Base-by-base conservation (phyloP, 345 rosid species). In the Zanthoxylum bungeanum region DNA sequence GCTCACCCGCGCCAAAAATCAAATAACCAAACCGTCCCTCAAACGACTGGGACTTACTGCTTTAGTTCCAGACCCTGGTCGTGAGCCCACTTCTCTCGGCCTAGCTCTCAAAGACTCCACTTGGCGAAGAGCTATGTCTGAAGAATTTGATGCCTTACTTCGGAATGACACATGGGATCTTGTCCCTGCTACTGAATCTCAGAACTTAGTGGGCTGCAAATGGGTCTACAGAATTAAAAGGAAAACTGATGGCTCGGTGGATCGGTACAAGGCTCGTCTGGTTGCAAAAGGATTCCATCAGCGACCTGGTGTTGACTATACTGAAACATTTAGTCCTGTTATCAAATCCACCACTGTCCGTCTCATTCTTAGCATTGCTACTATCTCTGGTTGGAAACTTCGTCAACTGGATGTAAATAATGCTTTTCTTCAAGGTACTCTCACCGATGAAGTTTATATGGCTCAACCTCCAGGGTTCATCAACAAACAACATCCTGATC, bases 241-340 rank as follows among this genome's bases (percentile, higher is more conserved):
- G 5, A 25, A 60, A 55, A 42, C 69, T 63, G 1, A 72, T 51
- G 21, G 76, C 42, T 9, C 70, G 72, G 51, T 72, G 72, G 73
- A 44, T 33, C 47, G 62, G 76, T 37, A 60, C 64, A 59, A 71
- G 42, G 39, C 61, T 30, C 36, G 36, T 16, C 19, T 57, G 0
- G 36, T 57, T 1, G 61, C n/a, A 3, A 9, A 57, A 66, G 16
- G 61, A 12, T 64, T 64, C 14, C 31, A 1, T 3, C 33, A 64
- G 9, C 0, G 27, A 12, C 31, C 5, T 14, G 34, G 33, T 25
- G 8, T 40, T 1, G 16, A 62, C 39, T 39, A 62, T 0, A 0
- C 6, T 37, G 50, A 37, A 24, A 37, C 30, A 0, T 62, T 36
- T 2, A 39, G 49, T 4, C 30, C 2, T 9, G 49, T 57, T 3